Base-by-base conservation (phyloP, 2,329 filamentous ascomycete genomes). In the Xylaria sp. region DNA sequence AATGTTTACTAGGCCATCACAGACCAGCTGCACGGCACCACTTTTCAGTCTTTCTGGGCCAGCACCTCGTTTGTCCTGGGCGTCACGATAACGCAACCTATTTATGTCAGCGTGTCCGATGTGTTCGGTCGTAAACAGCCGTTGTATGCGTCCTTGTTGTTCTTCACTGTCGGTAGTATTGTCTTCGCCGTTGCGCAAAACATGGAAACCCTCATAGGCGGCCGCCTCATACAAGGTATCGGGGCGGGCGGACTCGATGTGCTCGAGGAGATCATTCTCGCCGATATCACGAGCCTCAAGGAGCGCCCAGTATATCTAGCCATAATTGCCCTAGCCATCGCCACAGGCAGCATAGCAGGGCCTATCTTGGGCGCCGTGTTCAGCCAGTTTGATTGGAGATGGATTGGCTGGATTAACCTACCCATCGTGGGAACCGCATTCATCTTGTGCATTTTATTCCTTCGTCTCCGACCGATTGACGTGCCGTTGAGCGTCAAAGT, bases 381-480 rank as follows among this genome's bases (percentile, higher is more conserved):
- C 11, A 29, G 43, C 43, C 3, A 47, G 25, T 31, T 47, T 4
- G 78, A 79, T 1, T 87, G 86, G 87, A 74, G 82, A 6, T 90
- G 86, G 86, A 83, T 89, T 49, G 88, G 89, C 70, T 90, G 83
- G 80, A 79, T 88, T 66, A 89, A 89, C 65, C 73, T 88, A 1
- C 85, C 86, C 2, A 82, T 88, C 69, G 78, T 81, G 29, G 82
- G 75, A 1, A 59, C 85, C n/a, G 80, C 80, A 4, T 70, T 81
- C 38, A 72, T 85, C 74, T 85, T n/a, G 53, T 3, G 5, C 25
- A 4, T 71, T 33, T 87, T 86, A 72, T 87, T 86, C 72, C 74
- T 88, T 13, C 78, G 79, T 19, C 76, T 86, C 46, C 78, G 81
- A 56, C 76, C 79, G 54, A 71, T 81, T 7, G 78, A 79, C 0